Evolutionary conservation across 2,329 filamentous ascomycete genomes (phyloP), one percentile per base, ranked within the genome.

Genomic region (Aspergillus alliaceus): DNA sequence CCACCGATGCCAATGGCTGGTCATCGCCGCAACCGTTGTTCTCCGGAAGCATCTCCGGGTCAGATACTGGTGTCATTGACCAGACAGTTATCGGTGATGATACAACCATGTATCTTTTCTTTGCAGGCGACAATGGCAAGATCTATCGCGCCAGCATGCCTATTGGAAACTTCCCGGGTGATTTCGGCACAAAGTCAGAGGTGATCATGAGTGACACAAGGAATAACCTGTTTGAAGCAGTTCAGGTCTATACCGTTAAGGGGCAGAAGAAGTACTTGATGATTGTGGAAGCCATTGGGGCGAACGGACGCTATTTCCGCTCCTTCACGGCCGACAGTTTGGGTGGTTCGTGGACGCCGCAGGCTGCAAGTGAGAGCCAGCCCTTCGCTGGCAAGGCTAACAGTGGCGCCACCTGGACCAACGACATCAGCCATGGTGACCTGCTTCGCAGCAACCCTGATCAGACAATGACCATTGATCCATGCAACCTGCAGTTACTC

Each of bases 361-460:
- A 87, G 64, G 83, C 85, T 2, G 75, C 75, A 1, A 79, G 66
- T 14, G 86, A 88, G 75, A 71, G 66, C 63, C 74, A 71, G n/a
- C 85, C 86, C 0, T 89, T 89, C 58, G 86, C 86, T n/a, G 84
- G 86, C 64, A 86, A 86, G 75, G 83, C 80, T 27, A 89, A 88
- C 74, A 86, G 80, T 50, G 86, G 84, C 35, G 84, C 84, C 1
- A 79, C 79, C 18, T 89, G 86, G 86, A 87, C 85, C 47, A 83
- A 87, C 68, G 84, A 87, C 58, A 87, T 89, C 68, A 86, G 82
- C 66, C 85, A 88, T 65, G 86, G 86, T 34, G 86, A 89, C 59
- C 69, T 88, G 39, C 66, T 88, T 56, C 80, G 86, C 57, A 77
- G 60, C 56, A 82, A 78, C 64, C 67, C 80, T 2, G 86, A 89